Percentiles rank a stretch among this genome's conserved stretches.
Conservation (phyloP, 2,329 filamentous ascomycete genomes). For the Penicillium sp. region DNA sequence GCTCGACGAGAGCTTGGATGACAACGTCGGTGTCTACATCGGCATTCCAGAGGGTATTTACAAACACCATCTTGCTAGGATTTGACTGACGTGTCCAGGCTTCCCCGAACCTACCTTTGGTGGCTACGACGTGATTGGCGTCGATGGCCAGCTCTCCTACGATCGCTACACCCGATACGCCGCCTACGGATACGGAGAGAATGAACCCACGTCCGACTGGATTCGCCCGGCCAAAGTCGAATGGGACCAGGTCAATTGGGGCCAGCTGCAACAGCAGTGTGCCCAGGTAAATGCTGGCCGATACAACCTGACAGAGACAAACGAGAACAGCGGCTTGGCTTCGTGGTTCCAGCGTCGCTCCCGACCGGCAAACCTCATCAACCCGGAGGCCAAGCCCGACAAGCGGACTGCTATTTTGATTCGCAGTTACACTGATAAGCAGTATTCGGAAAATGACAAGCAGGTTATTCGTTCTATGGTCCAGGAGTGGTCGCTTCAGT, state of each 20-base stretch:
- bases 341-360: conserved; percentile 15
- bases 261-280: conserved; percentile 64
- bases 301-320: conserved; percentile 37
- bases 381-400: conserved; percentile 27
- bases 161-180: conserved; percentile 68
- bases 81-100: conserved; percentile 22
- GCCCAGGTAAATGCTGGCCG: conserved; percentile 62
- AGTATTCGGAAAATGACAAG: conserved; percentile 75
- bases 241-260: conserved; percentile 68
- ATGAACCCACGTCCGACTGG: conserved; percentile 23
- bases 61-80: not conserved
- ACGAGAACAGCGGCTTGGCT: conserved; percentile 13
- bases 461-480: conserved; percentile 81
- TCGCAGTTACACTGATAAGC: conserved; percentile 75
- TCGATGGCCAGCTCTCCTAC: conserved; percentile 63
- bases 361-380: conserved; percentile 24
- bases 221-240: conserved; percentile 23
- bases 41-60: conserved; percentile 13
- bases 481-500: conserved; percentile 68
- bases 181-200: conserved; percentile 42
- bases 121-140: conserved; percentile 56
- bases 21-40: conserved; percentile 60
- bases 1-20: conserved; percentile 55
- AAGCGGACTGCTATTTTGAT: conserved; percentile 71
- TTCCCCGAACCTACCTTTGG: conserved; percentile 63